These are phyloP conservation scores for Coemansia aciculifera DNA, from an alignment of 192 early-diverging fungal species.

Conservation along the genomic window DNA sequence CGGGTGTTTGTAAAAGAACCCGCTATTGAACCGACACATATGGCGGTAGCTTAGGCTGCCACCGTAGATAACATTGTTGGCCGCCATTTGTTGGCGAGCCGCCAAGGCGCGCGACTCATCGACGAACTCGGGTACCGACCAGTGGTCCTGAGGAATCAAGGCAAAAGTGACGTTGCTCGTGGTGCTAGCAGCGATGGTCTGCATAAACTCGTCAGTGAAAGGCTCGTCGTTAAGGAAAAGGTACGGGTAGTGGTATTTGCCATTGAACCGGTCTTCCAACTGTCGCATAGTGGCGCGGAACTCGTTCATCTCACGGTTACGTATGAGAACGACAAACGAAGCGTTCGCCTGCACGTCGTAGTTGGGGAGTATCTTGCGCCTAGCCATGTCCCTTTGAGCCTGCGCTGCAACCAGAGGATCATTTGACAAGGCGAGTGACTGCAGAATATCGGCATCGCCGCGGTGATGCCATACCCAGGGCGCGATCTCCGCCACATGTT, in stretches of 20 bases:
- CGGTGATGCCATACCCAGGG: slow-evolving; percentile 58
- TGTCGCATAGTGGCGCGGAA: slow-evolving; percentile 56
- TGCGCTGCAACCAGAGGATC: neutral
- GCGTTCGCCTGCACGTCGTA: slow-evolving; percentile 21
- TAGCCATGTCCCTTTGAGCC: slow-evolving; percentile 22
- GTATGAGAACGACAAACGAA: slow-evolving; percentile 58
- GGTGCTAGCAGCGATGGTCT: slow-evolving; percentile 42
- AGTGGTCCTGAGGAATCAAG: slow-evolving; percentile 55
- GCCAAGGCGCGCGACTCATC: slow-evolving; percentile 27
- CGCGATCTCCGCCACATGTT: slow-evolving; percentile 48
- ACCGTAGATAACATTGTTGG: slow-evolving; percentile 67
- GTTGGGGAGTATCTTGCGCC: slow-evolving; percentile 17
- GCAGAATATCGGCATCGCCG: slow-evolving; percentile 28
- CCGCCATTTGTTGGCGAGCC: slow-evolving; percentile 61
- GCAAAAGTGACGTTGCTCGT: slow-evolving; percentile 59
- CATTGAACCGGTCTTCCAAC: slow-evolving; percentile 69
- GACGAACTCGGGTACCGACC: slow-evolving; percentile 55
- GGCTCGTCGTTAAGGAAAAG: slow-evolving; percentile 69
- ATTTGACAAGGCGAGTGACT: neutral
- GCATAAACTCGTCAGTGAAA: slow-evolving; percentile 60
- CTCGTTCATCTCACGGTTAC: slow-evolving; percentile 57
- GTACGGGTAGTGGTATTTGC: slow-evolving; percentile 67
- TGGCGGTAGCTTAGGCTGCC: slow-evolving; percentile 78
- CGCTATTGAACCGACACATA: slow-evolving; percentile 76
- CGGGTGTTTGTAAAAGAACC: slow-evolving; percentile 65